Evolutionary conservation across 192 early-diverging fungal genomes (phyloP), one percentile per base, ranked within the genome.

Genomic region (Geosiphon pyriformis): DNA sequence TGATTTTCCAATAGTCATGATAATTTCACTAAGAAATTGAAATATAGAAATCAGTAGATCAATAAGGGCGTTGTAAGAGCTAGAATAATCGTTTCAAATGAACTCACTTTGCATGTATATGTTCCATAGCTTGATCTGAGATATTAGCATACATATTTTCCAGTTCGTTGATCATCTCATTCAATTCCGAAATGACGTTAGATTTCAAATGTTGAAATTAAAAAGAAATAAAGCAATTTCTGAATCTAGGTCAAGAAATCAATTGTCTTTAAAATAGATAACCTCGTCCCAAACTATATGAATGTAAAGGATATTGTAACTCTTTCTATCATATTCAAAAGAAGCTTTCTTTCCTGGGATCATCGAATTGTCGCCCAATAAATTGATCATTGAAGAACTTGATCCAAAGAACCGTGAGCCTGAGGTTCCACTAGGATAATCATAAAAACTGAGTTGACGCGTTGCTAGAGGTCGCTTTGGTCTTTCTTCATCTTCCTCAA

Each of bases 1-100:
- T n/a, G 96, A 96, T 49, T 83, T 74, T 22, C 94, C 94, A 47
- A 91, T 80, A 1, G 94, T 98, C 89, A 98, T 81, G 51, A 98
- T 93, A 37, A 98, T 90, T 73, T 98, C 96, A 71, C 92, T 94
- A 72, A 17, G 32, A 65, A 61, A 26, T 42, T 42, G 37, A 42
- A 42, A 10, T 10, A 42, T 42, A 42, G 15, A 42, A n/a, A n/a
- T n/a, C n/a, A n/a, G n/a, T n/a, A n/a, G n/a, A n/a, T n/a, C n/a
- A n/a, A n/a, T n/a, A n/a, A n/a, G n/a, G n/a, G n/a, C n/a, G n/a
- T n/a, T n/a, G n/a, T n/a, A n/a, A n/a, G n/a, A n/a, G n/a, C n/a
- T n/a, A n/a, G n/a, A n/a, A n/a, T n/a, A n/a, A n/a, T 32, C 20
- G 61, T 62, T 59, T 55, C 60, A 59, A n/a, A 63, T 67, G 60